Percentiles rank a stretch among this genome's conserved stretches.
These are phyloP conservation scores for Pyricularia pennisetigena DNA, from an alignment of 2,329 filamentous ascomycete genomes.

Conservation along the genomic window DNA sequence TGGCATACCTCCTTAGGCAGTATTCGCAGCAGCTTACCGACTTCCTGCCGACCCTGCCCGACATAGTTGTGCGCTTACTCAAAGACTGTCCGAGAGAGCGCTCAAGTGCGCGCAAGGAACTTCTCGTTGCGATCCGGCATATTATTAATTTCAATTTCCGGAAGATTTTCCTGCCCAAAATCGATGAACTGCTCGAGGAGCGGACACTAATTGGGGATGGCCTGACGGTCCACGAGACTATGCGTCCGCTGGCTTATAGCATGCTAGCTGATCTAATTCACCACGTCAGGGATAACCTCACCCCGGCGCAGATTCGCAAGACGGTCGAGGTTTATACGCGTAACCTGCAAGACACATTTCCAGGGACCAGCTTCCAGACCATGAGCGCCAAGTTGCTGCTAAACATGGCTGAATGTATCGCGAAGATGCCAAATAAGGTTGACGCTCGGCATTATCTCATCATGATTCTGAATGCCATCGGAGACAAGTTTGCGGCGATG, in stretches of 20 bases:
- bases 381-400: conserved; percentile 97
- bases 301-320: conserved; percentile 82
- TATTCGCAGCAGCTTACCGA: conserved; percentile 82
- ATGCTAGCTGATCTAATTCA: conserved; percentile 98
- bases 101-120: conserved; percentile 84
- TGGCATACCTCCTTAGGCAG: conserved; percentile 84
- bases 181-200: conserved; percentile 91
- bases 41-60: conserved; percentile 75
- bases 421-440: conserved; percentile 83
- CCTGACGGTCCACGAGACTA: conserved; percentile 91
- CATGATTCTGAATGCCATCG: conserved; percentile 95
- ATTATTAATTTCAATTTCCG: conserved; percentile 99
- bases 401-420: conserved; percentile 98
- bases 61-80: conserved; percentile 81
- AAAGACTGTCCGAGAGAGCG: conserved; percentile 94
- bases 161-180: conserved; percentile 88
- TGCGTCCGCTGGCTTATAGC: conserved; percentile 91
- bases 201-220: conserved; percentile 91
- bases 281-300: conserved; percentile 84
- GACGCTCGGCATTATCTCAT: conserved; percentile 93
- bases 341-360: conserved; percentile 90
- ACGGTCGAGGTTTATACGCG: conserved; percentile 97
- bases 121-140: conserved; percentile 91
- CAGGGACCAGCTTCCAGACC: conserved; percentile 96
- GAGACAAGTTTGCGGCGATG: conserved; percentile 97